phyloP scores from a whole-genome alignment of 2,329 filamentous ascomycete genomes.

The Cladosporium sp. region DNA sequence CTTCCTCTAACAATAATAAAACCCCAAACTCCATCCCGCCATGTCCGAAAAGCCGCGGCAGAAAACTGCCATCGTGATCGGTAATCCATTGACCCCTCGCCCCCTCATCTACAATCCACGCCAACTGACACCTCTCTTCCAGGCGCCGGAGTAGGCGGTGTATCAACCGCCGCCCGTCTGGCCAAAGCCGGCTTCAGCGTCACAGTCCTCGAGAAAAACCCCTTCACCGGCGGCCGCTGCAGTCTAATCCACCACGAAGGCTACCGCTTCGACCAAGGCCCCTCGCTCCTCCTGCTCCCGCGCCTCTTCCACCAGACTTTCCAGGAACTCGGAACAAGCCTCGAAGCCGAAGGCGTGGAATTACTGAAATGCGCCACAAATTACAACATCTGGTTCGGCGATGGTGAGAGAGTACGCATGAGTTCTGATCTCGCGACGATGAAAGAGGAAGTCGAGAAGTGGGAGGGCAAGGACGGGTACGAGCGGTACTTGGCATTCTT shows the following conservation, averaged over 20 bases:
- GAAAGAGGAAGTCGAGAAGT: slow-evolving; percentile 67
- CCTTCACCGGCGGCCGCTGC: slow-evolving; percentile 66
- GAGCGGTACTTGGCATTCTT: slow-evolving; percentile 64
- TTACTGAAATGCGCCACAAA: slow-evolving; percentile 70
- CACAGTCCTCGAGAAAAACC: slow-evolving; percentile 75
- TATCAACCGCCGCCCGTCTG: slow-evolving; percentile 64
- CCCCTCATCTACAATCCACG: slow-evolving; percentile 28
- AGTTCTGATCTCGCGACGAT: slow-evolving; percentile 65
- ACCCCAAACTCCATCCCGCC: slow-evolving; percentile 13
- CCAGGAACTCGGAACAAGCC: slow-evolving; percentile 60
- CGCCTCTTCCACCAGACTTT: slow-evolving; percentile 67
- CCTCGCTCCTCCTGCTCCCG: slow-evolving; percentile 67
- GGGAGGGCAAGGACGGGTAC: slow-evolving; percentile 67
- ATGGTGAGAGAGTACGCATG: slow-evolving; percentile 59
- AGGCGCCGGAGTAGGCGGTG: slow-evolving; percentile 50
- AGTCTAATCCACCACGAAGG: slow-evolving; percentile 58
- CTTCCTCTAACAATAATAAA: not conserved
- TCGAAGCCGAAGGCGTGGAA: slow-evolving; percentile 61
- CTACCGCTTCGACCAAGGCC: slow-evolving; percentile 71
- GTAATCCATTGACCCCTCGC: slow-evolving; percentile 22
- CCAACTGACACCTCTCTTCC: not conserved
- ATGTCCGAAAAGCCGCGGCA: slow-evolving; percentile 24
- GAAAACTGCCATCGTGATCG: slow-evolving; percentile 51
- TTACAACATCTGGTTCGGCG: slow-evolving; percentile 69
- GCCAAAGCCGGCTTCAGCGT: slow-evolving; percentile 65